Evolutionary conservation across 495 filamentous ascomycete species (phyloP), one percentile per base, ranked within the genome.

Genomic region (Annulohypoxylon nitens): DNA sequence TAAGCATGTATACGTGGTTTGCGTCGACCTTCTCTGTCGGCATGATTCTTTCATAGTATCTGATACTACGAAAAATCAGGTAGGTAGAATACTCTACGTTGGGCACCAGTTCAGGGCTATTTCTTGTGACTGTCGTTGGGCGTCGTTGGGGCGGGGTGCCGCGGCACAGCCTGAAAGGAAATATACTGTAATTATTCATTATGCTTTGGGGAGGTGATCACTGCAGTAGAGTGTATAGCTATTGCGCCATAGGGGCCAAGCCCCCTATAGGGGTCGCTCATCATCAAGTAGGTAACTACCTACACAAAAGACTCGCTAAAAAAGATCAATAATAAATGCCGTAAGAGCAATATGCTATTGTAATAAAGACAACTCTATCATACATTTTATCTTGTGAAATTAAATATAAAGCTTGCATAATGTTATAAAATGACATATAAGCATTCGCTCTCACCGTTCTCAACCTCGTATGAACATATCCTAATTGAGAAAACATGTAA

Each of bases 111-210:
- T 68, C 53, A 68, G 45, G 67, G 47, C 25, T 39, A 58, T 67
- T 67, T 37, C 55, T 33, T 53, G 63, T 57, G 62, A 67, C 60
- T 75, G 53, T 61, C 63, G 67, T 75, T 75, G 72, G 72, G 72
- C 72, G 51, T 64, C 59, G 57, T 66, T 61, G 30, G 30, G 41
- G 72, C 51, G 72, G 67, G 72, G 67, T 64, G 61, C 41, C 37
- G 26, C 50, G 45, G 48, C 66, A 70, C 23, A 18, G 36, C 59
- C 23, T 45, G 36, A 61, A 69, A 11, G 61, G 39, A 41, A 58
- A 53, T 45, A 48, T 0, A 26, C 34, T 45, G 26, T 54, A 64
- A 23, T 23, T 23, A 23, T 23, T 23, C 20, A 23, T 3, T 6
- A 11, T 61, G 34, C 58, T 23, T 61, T 37, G n/a, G 16, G 58